Evolutionary conservation across 306 rosid species (phyloP).

Genomic region (Ziziphus jujuba): DNA sequence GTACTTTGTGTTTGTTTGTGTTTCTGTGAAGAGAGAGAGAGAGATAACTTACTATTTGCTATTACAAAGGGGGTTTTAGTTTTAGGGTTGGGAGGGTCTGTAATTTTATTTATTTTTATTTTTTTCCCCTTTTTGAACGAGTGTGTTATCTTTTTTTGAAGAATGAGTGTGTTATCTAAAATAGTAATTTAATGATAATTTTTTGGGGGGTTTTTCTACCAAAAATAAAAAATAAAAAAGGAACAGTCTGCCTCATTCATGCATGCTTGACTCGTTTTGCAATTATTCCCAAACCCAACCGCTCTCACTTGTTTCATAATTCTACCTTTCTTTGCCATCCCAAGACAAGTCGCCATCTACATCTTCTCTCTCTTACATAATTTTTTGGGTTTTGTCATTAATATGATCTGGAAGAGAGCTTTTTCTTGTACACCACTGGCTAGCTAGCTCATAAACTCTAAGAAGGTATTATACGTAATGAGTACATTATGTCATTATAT

Average conservation of each 20-base stretch:
- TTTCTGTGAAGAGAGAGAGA: too few relatives aligned
- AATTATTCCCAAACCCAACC: slow-evolving; percentile 44
- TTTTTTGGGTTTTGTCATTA: slow-evolving; percentile 25
- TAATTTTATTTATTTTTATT: background rate
- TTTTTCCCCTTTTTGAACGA: slow-evolving; percentile 10
- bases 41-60: background rate
- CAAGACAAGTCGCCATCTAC: slow-evolving; percentile 49
- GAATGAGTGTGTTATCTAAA: slow-evolving; percentile 31
- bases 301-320: slow-evolving; percentile 47
- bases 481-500: too few relatives aligned
- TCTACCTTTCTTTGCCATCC: slow-evolving; percentile 46
- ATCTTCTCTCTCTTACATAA: slow-evolving; percentile 31
- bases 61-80: slow-evolving; percentile 1
- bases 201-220: slow-evolving; percentile 25
- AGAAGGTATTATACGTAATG: too few relatives aligned
- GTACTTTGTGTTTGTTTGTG: background rate
- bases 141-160: slow-evolving; percentile 28
- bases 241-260: slow-evolving; percentile 45
- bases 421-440: too few relatives aligned
- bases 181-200: slow-evolving; percentile 39
- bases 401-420: too few relatives aligned
- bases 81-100: slow-evolving; percentile 13
- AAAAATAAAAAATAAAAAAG: background rate
- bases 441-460: too few relatives aligned
- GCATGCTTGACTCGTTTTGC: slow-evolving; percentile 60